Conservation (phyloP, 2,329 filamentous ascomycete species). For the Colletotrichum noveboracense region DNA sequence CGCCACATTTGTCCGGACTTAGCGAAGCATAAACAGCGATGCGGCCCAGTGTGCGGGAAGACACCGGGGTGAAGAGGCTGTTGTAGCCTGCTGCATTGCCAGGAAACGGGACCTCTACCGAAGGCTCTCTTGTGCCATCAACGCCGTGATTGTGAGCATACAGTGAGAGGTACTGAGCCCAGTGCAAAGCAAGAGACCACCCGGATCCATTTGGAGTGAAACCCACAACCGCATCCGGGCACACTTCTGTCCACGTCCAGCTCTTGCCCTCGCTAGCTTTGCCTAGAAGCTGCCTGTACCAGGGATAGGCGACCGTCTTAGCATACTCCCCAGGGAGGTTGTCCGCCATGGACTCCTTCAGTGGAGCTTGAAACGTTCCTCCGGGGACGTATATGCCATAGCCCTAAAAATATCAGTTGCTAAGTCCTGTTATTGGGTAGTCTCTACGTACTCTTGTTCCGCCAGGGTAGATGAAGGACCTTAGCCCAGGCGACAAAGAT, state of each 20-base stretch:
- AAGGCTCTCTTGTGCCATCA: neutral
- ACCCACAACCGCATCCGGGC: constrained; percentile 41
- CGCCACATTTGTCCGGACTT: constrained; percentile 29
- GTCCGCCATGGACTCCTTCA: constrained; percentile 37
- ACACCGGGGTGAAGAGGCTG: constrained; percentile 35
- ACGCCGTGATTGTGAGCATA: constrained; percentile 33
- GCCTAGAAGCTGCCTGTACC: constrained; percentile 34
- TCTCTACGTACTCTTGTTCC: constrained; percentile 33
- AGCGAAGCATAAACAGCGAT: constrained; percentile 35
- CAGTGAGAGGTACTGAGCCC: constrained; percentile 43
- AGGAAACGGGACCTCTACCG: constrained; percentile 29
- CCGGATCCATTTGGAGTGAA: constrained; percentile 43
- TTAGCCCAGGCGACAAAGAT: constrained; percentile 25
- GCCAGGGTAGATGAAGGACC: constrained; percentile 38
- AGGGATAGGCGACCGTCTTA: constrained; percentile 39
- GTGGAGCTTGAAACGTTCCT: constrained; percentile 35
- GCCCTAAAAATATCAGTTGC: constrained; percentile 26
- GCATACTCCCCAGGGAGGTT: constrained; percentile 36
- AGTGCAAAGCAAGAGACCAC: constrained; percentile 41
- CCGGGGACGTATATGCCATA: constrained; percentile 42
- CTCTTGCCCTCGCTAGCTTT: constrained; percentile 28
- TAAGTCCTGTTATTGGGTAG: rapidly evolving
- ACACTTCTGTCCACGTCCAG: constrained; percentile 44
- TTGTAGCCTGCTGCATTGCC: constrained; percentile 29
- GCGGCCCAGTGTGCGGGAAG: constrained; percentile 31